phyloP scores from a whole-genome alignment of 2,329 filamentous ascomycete species.

The Talaromyces islandicus region DNA sequence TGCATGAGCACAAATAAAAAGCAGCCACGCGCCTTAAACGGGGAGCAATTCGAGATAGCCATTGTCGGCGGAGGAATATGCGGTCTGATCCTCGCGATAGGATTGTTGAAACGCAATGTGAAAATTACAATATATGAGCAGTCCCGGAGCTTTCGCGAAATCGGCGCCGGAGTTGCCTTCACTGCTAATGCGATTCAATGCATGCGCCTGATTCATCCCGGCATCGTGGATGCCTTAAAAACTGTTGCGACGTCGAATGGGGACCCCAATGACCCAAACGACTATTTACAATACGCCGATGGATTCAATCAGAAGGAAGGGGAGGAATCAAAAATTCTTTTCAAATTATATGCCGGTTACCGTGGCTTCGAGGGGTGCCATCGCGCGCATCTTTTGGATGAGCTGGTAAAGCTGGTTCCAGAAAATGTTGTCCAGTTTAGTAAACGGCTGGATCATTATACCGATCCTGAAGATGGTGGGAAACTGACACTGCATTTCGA shows the following conservation, averaged over 20 bases:
- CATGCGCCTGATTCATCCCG: constrained; percentile 48
- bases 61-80: constrained; percentile 58
- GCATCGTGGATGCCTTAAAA: constrained; percentile 22
- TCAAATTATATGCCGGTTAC: constrained; percentile 25
- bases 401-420: constrained; percentile 25
- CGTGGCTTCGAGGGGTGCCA: constrained; percentile 28
- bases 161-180: constrained; percentile 54
- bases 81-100: constrained; percentile 50
- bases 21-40: neutral
- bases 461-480: constrained; percentile 12
- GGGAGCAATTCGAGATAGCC: constrained; percentile 43
- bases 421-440: constrained; percentile 24
- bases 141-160: constrained; percentile 50
- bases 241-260: constrained; percentile 27
- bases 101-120: constrained; percentile 41
- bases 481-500: constrained; percentile 21
- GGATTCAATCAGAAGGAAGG: constrained; percentile 16
- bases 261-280: constrained; percentile 14
- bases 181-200: constrained; percentile 52
- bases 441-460: constrained; percentile 21
- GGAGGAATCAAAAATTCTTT: constrained; percentile 15
- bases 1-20: neutral
- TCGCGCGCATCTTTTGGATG: constrained; percentile 28
- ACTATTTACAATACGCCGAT: constrained; percentile 17
- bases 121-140: constrained; percentile 52